Conservation (phyloP, 306 rosid species). For the Sindora glabra region DNA sequence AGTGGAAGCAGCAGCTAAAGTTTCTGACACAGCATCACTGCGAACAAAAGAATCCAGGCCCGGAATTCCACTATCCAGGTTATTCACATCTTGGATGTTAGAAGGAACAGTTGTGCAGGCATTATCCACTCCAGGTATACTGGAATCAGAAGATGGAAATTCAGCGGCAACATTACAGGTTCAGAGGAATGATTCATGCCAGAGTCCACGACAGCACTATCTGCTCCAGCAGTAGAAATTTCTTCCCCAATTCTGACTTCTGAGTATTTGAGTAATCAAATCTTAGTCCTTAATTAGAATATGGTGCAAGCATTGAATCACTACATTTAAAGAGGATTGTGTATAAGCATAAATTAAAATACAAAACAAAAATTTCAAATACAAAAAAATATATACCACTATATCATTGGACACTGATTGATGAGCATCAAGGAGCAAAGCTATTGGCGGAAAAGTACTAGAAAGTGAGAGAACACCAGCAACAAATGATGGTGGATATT, state of each 20-base stretch:
- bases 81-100: constrained; percentile 47
- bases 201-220: constrained; percentile 28
- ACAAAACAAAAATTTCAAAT: constrained; percentile 9
- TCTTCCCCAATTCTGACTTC: constrained; percentile 52
- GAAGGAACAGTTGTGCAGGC: constrained; percentile 31
- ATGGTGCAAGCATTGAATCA: background rate
- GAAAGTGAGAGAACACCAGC: constrained; percentile 80
- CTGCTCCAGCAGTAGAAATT: constrained; percentile 31
- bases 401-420: constrained; percentile 36
- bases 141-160: constrained; percentile 47
- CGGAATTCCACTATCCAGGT: constrained; percentile 77
- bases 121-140: constrained; percentile 46
- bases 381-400: constrained; percentile 29
- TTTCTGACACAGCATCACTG: constrained; percentile 50
- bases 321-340: background rate
- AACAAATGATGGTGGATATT: constrained; percentile 87
- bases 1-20: constrained; percentile 40
- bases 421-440: constrained; percentile 54
- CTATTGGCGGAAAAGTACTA: constrained; percentile 70
- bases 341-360: background rate
- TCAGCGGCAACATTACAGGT: constrained; percentile 26
- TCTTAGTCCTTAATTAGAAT: constrained; percentile 5
- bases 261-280: constrained; percentile 27
- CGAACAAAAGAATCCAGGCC: constrained; percentile 75
- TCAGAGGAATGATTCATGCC: constrained; percentile 46